These are phyloP conservation scores for Ceratobasidium sp. DNA, from an alignment of 1,284 basidiomycete genomes.

Conservation along the genomic window DNA sequence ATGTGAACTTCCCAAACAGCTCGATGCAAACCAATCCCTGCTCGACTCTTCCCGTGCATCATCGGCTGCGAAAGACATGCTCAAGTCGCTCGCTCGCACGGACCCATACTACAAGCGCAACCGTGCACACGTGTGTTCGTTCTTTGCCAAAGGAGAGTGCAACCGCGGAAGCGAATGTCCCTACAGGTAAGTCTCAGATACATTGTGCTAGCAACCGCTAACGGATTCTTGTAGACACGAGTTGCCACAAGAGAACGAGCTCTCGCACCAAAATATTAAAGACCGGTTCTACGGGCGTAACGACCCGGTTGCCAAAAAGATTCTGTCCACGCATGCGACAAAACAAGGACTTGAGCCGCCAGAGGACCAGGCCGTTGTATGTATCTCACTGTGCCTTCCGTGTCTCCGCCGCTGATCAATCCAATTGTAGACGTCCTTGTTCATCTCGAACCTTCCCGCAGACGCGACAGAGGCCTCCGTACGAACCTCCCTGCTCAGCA, in stretches of 20 bases:
- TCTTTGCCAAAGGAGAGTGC: constrained; percentile 96
- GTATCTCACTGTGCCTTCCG: constrained; percentile 48
- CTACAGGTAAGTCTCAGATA: constrained; percentile 73
- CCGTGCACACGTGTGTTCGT: constrained; percentile 91
- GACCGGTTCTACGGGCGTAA: constrained; percentile 91
- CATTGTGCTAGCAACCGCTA: not conserved
- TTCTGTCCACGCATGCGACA: constrained; percentile 75
- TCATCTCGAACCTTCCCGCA: constrained; percentile 83
- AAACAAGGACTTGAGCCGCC: constrained; percentile 85
- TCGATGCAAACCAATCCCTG: constrained; percentile 70
- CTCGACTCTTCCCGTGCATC: constrained; percentile 72
- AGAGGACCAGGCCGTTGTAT: constrained; percentile 82
- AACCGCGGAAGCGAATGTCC: constrained; percentile 91
- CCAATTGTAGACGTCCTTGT: constrained; percentile 78
- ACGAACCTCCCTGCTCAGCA: constrained; percentile 74
- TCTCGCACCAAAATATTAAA: constrained; percentile 90
- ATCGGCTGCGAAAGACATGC: constrained; percentile 90
- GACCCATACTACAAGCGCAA: constrained; percentile 98
- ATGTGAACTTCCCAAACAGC: constrained; percentile 50
- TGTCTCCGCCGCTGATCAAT: not conserved
- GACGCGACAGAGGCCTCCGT: constrained; percentile 78
- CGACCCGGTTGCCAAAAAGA: constrained; percentile 91
- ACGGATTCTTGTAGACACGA: constrained; percentile 69
- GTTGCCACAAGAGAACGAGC: constrained; percentile 78
- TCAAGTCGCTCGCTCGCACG: constrained; percentile 90